phyloP scores from a whole-genome alignment of 768 basidiomycete genomes.

The Lactarius sp. region DNA sequence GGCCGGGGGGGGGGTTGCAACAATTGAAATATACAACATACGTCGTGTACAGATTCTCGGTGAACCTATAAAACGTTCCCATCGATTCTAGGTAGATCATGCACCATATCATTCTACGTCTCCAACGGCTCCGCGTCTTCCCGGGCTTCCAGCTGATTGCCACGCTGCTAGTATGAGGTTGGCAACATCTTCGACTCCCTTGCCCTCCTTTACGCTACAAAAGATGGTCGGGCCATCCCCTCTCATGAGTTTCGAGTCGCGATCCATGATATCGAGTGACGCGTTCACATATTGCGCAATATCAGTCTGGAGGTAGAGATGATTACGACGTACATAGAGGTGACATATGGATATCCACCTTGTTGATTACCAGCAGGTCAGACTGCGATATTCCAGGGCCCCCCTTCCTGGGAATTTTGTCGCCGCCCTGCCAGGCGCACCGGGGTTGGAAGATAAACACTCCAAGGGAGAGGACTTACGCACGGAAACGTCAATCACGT shows the following conservation, averaged over 20 bases:
- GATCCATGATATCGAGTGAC: constrained; percentile 89
- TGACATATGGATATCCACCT: constrained; percentile 43
- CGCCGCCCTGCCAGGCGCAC: constrained; percentile 64
- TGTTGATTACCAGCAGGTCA: constrained; percentile 92
- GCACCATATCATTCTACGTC: constrained; percentile 1
- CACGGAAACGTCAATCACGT: constrained; percentile 84
- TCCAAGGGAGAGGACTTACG: constrained; percentile 24
- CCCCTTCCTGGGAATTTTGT: constrained; percentile 97
- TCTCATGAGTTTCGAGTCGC: constrained; percentile 90
- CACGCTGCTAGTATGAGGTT: constrained; percentile 85
- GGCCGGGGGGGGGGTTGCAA: background rate
- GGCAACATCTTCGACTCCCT: constrained; percentile 77
- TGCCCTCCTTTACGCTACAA: constrained; percentile 70
- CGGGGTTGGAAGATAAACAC: background rate
- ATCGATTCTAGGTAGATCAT: background rate
- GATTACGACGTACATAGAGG: background rate
- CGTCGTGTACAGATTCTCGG: background rate
- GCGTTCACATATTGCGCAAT: constrained; percentile 90
- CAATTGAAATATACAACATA: background rate
- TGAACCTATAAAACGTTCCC: background rate
- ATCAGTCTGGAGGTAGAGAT: constrained; percentile 59
- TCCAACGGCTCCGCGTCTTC: constrained; percentile 39
- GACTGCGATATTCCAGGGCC: constrained; percentile 97
- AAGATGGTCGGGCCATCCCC: constrained; percentile 94
- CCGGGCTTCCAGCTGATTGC: constrained; percentile 75